A percentile compares a stretch with the other conserved stretches of the same genome.
phyloP scores from a whole-genome alignment of 192 early-diverging fungal species.

The Coemansia sp. region DNA sequence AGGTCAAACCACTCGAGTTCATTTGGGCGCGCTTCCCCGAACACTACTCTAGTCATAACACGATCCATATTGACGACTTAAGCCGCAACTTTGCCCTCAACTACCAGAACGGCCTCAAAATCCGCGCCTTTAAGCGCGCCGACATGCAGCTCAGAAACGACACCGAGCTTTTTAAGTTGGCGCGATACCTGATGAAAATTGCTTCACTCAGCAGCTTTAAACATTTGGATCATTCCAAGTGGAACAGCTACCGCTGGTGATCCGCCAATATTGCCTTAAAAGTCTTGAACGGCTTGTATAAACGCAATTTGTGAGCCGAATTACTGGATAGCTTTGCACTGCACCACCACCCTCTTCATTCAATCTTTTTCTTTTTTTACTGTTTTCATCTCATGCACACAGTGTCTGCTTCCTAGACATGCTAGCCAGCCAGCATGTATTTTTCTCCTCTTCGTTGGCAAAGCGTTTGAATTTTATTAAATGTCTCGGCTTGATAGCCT shows the following conservation, averaged over 20 bases:
- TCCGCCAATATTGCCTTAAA: too few species aligned
- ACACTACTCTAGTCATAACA: constrained; percentile 52
- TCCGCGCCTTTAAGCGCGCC: constrained; percentile 60
- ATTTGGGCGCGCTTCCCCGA: constrained; percentile 59
- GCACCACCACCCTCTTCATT: too few species aligned
- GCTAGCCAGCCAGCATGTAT: too few species aligned
- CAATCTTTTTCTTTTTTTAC: too few species aligned
- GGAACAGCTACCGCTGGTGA: constrained; percentile 44
- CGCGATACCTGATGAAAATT: constrained; percentile 60
- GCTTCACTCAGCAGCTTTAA: constrained; percentile 52
- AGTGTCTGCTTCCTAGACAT: too few species aligned
- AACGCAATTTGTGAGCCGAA: too few species aligned
- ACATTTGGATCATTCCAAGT: constrained; percentile 57
- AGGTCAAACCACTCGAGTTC: constrained; percentile 70
- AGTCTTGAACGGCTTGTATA: too few species aligned
- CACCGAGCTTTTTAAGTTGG: constrained; percentile 57
- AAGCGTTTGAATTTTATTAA: too few species aligned
- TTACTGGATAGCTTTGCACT: too few species aligned
- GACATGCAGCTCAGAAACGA: constrained; percentile 48
- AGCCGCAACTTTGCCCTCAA: constrained; percentile 76
- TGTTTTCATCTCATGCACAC: too few species aligned
- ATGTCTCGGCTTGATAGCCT: too few species aligned
- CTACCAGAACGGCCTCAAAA: constrained; percentile 62
- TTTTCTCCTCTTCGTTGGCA: too few species aligned
- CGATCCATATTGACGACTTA: constrained; percentile 71